These are phyloP conservation scores for Cyberlindnera sargentensis DNA, from an alignment of 805 yeast species.

Conservation along the genomic window DNA sequence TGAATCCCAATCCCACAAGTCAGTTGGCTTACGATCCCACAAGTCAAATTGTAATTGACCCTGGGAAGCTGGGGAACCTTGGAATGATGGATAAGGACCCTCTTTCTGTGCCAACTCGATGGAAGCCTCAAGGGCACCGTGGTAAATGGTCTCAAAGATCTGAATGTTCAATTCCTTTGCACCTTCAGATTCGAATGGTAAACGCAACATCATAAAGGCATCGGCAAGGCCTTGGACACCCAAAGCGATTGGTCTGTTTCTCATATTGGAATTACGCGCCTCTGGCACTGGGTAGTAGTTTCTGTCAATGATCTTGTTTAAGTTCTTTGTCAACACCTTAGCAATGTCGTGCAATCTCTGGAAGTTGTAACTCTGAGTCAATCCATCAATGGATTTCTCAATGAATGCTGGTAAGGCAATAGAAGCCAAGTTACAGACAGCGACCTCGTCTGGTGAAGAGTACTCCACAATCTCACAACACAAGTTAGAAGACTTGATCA, in stretches of 20 bases:
- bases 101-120: conserved; percentile 61
- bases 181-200: conserved; percentile 76
- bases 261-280: conserved; percentile 66
- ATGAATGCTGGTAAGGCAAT: conserved; percentile 81
- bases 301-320: conserved; percentile 77
- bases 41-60: conserved; percentile 81
- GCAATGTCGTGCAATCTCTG: conserved; percentile 64
- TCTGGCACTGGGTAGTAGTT: conserved; percentile 75
- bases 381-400: conserved; percentile 43
- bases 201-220: conserved; percentile 64
- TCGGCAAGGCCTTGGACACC: conserved; percentile 98
- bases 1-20: conserved; percentile 79
- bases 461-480: conserved; percentile 95
- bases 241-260: conserved; percentile 85
- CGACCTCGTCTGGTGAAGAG: conserved; percentile 84
- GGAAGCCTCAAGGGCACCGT: conserved; percentile 84
- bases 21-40: conserved; percentile 74
- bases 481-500: conserved; percentile 86
- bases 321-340: conserved; percentile 68
- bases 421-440: conserved; percentile 93
- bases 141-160: conserved; percentile 92
- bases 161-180: conserved; percentile 70
- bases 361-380: conserved; percentile 47
- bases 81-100: conserved; percentile 69
- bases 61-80: conserved; percentile 87